These are phyloP conservation scores for Fulvia fulva DNA, from an alignment of 2,329 filamentous ascomycete species.

Conservation along the genomic window DNA sequence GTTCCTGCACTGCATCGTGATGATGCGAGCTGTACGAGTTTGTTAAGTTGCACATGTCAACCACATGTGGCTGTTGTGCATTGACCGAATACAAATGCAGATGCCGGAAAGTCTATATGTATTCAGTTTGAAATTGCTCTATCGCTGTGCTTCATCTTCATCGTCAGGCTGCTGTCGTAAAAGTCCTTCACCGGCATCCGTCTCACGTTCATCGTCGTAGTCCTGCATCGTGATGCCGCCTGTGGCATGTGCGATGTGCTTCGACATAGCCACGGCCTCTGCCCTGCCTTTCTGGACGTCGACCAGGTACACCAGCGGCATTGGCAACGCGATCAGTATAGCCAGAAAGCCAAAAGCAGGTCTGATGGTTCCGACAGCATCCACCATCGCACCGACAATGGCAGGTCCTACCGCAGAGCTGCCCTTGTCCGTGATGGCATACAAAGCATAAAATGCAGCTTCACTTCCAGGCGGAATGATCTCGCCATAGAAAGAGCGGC, in stretches of 20 bases:
- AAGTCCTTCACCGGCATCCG: slow-evolving; percentile 9
- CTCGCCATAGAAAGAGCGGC: slow-evolving; percentile 81
- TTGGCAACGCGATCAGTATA: slow-evolving; percentile 69
- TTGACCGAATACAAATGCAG: neutral
- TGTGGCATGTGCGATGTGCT: slow-evolving; percentile 6
- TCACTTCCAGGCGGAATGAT: slow-evolving; percentile 88
- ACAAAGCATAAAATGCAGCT: slow-evolving; percentile 88
- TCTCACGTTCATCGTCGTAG: slow-evolving; percentile 9
- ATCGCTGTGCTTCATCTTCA: neutral
- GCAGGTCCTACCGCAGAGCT: slow-evolving; percentile 86
- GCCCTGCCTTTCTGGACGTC: slow-evolving; percentile 60
- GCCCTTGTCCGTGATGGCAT: slow-evolving; percentile 93
- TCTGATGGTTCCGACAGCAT: slow-evolving; percentile 48
- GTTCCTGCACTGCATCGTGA: neutral
- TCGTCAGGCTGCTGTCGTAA: neutral
- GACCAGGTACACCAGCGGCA: slow-evolving; percentile 74
- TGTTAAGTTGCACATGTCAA: neutral
- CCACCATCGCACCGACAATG: slow-evolving; percentile 84
- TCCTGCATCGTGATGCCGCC: slow-evolving; percentile 17
- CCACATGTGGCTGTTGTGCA: neutral
- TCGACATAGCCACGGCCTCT: slow-evolving; percentile 28
- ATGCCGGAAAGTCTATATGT: neutral
- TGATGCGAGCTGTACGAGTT: neutral
- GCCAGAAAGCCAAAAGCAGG: slow-evolving; percentile 81
- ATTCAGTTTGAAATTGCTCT: neutral